Evolutionary conservation across 345 rosid genomes (phyloP).

Genomic region (Brassica napus): DNA sequence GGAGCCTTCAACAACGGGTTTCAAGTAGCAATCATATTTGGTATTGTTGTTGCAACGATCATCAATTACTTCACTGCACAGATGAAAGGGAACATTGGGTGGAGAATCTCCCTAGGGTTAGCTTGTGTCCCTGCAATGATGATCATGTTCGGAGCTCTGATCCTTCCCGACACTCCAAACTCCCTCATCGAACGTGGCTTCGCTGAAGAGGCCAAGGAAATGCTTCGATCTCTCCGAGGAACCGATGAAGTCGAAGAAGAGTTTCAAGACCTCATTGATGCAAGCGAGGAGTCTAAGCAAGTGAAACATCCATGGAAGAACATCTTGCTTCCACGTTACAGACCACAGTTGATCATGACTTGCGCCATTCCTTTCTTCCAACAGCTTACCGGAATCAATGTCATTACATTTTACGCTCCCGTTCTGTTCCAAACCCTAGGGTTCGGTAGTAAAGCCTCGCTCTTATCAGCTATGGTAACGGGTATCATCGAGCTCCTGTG

Average conservation of each 20-base stretch:
- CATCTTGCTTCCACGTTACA: slow-evolving; percentile 50
- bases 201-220: slow-evolving; percentile 54
- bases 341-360: slow-evolving; percentile 64
- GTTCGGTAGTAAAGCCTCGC: slow-evolving; percentile 67
- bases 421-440: slow-evolving; percentile 76
- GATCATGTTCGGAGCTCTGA: slow-evolving; percentile 62
- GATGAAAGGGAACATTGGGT: slow-evolving; percentile 62
- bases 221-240: slow-evolving; percentile 63
- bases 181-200: slow-evolving; percentile 72
- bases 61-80: slow-evolving; percentile 62
- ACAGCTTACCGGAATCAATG: slow-evolving; percentile 76
- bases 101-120: slow-evolving; percentile 70
- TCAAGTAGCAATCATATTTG: slow-evolving; percentile 74
- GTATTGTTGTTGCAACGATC: slow-evolving; percentile 65
- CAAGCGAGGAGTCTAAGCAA: slow-evolving; percentile 59
- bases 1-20: slow-evolving; percentile 83
- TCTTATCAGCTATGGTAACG: slow-evolving; percentile 65
- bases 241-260: slow-evolving; percentile 56
- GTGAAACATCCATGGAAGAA: slow-evolving; percentile 71
- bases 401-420: slow-evolving; percentile 76
- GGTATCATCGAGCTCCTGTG: slow-evolving; percentile 64
- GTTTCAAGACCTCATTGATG: slow-evolving; percentile 60
- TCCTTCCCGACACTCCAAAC: slow-evolving; percentile 78
- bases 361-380: slow-evolving; percentile 68
- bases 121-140: slow-evolving; percentile 69